Evolutionary conservation across 768 basidiomycete genomes (phyloP).

Genomic region (Podaxis sp.): DNA sequence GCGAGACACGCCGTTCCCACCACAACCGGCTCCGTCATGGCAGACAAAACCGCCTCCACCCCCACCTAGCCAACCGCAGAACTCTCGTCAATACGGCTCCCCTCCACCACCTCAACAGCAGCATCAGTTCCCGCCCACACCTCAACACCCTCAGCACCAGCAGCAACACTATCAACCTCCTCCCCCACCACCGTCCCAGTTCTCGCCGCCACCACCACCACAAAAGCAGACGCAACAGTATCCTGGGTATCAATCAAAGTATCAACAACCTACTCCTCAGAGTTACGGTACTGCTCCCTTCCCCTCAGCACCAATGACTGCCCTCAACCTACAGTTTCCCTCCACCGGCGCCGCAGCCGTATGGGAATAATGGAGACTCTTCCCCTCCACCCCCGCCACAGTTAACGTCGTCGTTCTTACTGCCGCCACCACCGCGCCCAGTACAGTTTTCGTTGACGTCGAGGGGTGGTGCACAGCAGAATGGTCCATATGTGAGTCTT

Average conservation of each 20-base stretch:
- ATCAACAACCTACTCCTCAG: constrained; percentile 3
- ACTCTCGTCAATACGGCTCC: constrained; percentile 15
- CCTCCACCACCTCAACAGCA: constrained; percentile 15
- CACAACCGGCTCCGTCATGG: constrained; percentile 26
- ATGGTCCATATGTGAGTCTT: constrained; percentile 39
- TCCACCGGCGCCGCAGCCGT: constrained; percentile 32
- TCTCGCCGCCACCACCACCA: constrained; percentile 22
- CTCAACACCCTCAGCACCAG: constrained; percentile 16
- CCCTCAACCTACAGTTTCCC: constrained; percentile 26
- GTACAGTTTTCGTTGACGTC: constrained; percentile 21
- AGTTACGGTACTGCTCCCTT: constrained; percentile 15
- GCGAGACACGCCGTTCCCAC: constrained; percentile 24
- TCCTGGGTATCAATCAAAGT: constrained; percentile 4
- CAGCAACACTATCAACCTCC: constrained; percentile 21
- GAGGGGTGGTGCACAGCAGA: constrained; percentile 19
- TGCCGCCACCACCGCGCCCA: constrained; percentile 24
- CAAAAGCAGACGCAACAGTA: constrained; percentile 14
- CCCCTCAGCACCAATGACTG: constrained; percentile 23
- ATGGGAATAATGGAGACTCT: constrained; percentile 4
- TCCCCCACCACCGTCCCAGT: constrained; percentile 4
- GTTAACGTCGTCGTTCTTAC: constrained; percentile 5
- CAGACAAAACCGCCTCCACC: constrained; percentile 24
- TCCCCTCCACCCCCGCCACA: constrained; percentile 12
- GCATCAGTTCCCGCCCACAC: constrained; percentile 21
- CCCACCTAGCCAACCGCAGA: constrained; percentile 23